phyloP scores from a whole-genome alignment of 306 rosid genomes.

The Ceratonia siliqua region DNA sequence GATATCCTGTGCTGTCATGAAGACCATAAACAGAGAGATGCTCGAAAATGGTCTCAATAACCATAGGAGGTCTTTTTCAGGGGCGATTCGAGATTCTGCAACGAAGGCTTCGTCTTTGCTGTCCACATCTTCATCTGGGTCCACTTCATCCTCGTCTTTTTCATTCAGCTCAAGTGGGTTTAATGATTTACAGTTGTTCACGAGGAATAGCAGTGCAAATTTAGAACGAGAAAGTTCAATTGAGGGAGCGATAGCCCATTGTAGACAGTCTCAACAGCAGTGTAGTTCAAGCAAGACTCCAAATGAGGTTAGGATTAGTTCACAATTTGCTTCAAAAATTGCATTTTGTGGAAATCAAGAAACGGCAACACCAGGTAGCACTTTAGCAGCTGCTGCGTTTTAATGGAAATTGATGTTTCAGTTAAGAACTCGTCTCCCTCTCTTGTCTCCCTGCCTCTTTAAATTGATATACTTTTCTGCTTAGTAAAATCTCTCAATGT shows the following conservation, averaged over 20 bases:
- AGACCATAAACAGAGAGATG: constrained; percentile 41
- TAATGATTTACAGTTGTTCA: constrained; percentile 39
- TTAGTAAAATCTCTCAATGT: too few species aligned
- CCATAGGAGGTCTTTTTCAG: constrained; percentile 62
- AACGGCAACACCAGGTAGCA: constrained; percentile 6
- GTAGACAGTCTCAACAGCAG: constrained; percentile 54
- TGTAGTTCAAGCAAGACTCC: constrained; percentile 20
- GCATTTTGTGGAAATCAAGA: constrained; percentile 41
- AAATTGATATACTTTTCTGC: too few species aligned
- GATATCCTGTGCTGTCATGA: constrained; percentile 34
- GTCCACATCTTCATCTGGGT: constrained; percentile 51
- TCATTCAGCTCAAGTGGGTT: constrained; percentile 55
- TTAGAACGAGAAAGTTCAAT: constrained; percentile 59
- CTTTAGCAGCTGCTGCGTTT: constrained; percentile 15
- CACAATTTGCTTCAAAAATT: constrained; percentile 34
- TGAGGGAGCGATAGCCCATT: constrained; percentile 79
- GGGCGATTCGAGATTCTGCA: constrained; percentile 49
- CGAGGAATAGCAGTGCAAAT: constrained; percentile 51
- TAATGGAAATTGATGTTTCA: not conserved
- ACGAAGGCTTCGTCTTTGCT: constrained; percentile 41
- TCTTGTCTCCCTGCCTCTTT: not conserved
- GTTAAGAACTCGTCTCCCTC: not conserved
- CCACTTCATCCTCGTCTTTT: constrained; percentile 61
- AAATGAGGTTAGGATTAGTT: constrained; percentile 23
- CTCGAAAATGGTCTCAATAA: constrained; percentile 34